Evolutionary conservation across 2,329 filamentous ascomycete genomes (phyloP), one percentile per base, ranked within the genome.

Genomic region (Sporothrix globosa): DNA sequence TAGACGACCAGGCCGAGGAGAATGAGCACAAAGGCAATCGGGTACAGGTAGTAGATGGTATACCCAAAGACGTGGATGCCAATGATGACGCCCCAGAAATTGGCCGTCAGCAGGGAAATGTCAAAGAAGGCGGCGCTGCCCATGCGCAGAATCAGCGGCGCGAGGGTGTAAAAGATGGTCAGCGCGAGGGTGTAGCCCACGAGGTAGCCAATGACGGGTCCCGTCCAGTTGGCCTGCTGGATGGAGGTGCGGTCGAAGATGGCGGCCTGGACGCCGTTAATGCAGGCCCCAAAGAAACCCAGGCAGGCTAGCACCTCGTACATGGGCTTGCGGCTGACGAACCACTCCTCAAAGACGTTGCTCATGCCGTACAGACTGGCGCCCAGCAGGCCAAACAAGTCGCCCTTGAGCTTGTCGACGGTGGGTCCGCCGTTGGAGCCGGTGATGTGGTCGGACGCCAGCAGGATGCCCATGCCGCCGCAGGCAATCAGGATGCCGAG

Each of bases 71-170:
- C 92, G 78, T 90, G 87, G 75, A 96, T 88, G 66, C 96, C 96
- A 75, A 99, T 95, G 75, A 96, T 91, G 73, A 97, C 91, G 74
- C 93, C 94, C 96, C 96, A 99, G 83, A 98, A 98, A 82, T 97
- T 97, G 76, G 90, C 92, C 2, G 96, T 98, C 72, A 99, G 84
- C 74, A 99, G 84, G 9, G 91, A 95, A 77, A 98, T 97, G 81
- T 99, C 97, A 84, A 97, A 96, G 82, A 99, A 97, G 24, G 94
- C 95, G 2, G 96, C 96, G 19, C 88, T 92, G 39, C 91, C 91
- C 83, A 98, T 91, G 74, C 96, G 92, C 81, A 98, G 90, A 73
- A 99, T 86, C 69, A 98, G 82, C 0, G 96, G 96, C 0, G 92
- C 93, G 3, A 96, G 84, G 9, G 90, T 89, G 83, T 99, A 99